A percentile compares a stretch with the other conserved stretches of the same genome.
These are phyloP conservation scores for Candida sp. DNA, from an alignment of 1,139 yeast species.

Conservation along the genomic window DNA sequence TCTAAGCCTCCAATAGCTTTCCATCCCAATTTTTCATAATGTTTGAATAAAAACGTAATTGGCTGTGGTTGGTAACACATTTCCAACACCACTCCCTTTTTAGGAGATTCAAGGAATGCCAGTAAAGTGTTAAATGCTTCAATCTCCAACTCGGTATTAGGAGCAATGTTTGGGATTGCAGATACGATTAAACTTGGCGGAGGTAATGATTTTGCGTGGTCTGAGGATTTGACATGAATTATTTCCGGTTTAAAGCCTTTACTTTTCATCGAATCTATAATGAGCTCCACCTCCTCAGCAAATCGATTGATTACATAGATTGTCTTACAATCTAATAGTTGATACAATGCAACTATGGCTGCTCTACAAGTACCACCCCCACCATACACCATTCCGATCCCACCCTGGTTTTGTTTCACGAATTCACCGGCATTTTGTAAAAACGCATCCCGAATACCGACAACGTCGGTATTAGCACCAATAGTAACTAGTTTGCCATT, in stretches of 20 bases:
- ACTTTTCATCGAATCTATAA: constrained; percentile 13
- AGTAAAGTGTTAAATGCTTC: constrained; percentile 20
- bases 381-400: constrained; percentile 26
- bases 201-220: constrained; percentile 13
- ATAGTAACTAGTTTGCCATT: constrained; percentile 11
- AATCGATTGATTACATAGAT: constrained; percentile 24
- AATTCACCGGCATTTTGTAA: constrained; percentile 10
- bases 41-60: constrained; percentile 17
- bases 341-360: constrained; percentile 23
- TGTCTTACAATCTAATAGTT: constrained; percentile 17
- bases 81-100: constrained; percentile 23
- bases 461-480: constrained; percentile 28
- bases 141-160: constrained; percentile 16
- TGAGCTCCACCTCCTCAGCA: constrained; percentile 18
- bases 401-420: constrained; percentile 5
- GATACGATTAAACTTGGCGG: constrained; percentile 18
- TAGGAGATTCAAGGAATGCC: constrained; percentile 16
- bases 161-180: constrained; percentile 25
- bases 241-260: constrained; percentile 19
- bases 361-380: constrained; percentile 33
- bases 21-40: constrained; percentile 20
- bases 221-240: constrained; percentile 16
- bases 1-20: constrained; percentile 21
- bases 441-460: constrained; percentile 24
- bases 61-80: constrained; percentile 29